Percentiles rank a stretch among this genome's conserved stretches.
Evolutionary conservation across 2,329 filamentous ascomycete species (phyloP).

Genomic region (Domatiomyces catenatus): DNA sequence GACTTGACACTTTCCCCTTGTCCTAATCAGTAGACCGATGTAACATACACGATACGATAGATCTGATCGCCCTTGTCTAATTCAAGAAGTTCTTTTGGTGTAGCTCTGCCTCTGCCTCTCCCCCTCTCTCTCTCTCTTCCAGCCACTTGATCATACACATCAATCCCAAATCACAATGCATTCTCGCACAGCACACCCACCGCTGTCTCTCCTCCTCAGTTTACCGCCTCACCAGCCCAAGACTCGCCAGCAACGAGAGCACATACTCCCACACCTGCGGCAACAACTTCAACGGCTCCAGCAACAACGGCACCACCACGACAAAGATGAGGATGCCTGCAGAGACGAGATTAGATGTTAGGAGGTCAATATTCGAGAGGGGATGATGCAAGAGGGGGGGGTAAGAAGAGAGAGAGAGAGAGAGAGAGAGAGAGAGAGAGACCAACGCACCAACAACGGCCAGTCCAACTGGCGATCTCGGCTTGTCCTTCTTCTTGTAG

Average conservation of each 20-base stretch:
- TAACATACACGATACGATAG: too few species aligned
- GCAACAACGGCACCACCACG: slow-evolving; percentile 43
- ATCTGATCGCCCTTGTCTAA: too few species aligned
- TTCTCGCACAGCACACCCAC: too few species aligned
- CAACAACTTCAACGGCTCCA: slow-evolving; percentile 33
- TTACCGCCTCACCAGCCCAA: slow-evolving; percentile 13
- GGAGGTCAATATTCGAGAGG: too few species aligned
- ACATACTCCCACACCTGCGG: slow-evolving; percentile 27
- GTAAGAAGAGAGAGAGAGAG: not conserved
- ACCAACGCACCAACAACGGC: slow-evolving; percentile 45
- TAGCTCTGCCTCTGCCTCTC: too few species aligned
- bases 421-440: not conserved
- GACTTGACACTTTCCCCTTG: too few species aligned
- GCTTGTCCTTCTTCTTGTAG: slow-evolving; percentile 33
- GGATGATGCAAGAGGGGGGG: too few species aligned
- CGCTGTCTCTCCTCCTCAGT: not conserved
- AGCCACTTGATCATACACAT: not conserved
- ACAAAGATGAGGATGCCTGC: slow-evolving; percentile 50
- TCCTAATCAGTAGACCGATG: too few species aligned
- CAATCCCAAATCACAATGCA: not conserved
- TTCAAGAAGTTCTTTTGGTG: too few species aligned
- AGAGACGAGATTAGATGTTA: too few species aligned
- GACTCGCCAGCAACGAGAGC: slow-evolving; percentile 9
- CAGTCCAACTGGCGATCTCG: slow-evolving; percentile 40
- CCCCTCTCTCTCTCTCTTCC: not conserved